Evolutionary conservation across 805 yeast genomes (phyloP), one percentile per base, ranked within the genome.

Genomic region (Kodamaea laetipori): DNA sequence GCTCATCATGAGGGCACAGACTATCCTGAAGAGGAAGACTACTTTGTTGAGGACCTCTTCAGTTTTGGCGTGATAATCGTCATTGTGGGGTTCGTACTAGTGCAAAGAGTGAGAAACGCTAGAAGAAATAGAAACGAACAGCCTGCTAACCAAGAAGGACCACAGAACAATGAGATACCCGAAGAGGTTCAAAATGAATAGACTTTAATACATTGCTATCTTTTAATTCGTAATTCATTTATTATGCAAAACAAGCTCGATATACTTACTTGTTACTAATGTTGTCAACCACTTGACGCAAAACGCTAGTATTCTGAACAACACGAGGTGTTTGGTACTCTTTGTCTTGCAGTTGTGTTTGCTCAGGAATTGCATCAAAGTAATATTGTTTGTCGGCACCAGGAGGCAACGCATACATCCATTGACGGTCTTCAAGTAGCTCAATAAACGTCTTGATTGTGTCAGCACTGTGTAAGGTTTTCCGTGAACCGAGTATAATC

Each of bases 401-500:
- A 27, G 18, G 19, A 33, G 85, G 82, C 9, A 86, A 60, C 23
- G 74, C 66, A 51, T 81, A 76, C 26, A 81, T 67, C 96, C 96
- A 90, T 0, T 74, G 70, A 42, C 77, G 74, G 4, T 64, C 53
- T 34, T 76, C 72, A 9, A 88, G 62, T 16, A 88, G 61, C 2
- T 73, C 66, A 60, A 89, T 71, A 52, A 90, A 85, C 9, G 76
- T 77, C 40, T 74, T 73, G 37, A 85, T 70, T 8, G 81, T 75
- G 3, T 69, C 71, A 31, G 76, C 74, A 18, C 66, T 68, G 21
- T 67, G 61, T 50, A 89, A 64, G 0, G 96, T 86, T 7, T 68
- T 66, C 43, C 72, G 73, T 1, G 96, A 87, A 0, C 99, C 99
- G 27, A 94, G 67, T 12, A 94, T 79, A 11, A 94, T 77, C 33